Conservation (phyloP, 805 yeast species). For the Starmerella ratchasimensis region DNA sequence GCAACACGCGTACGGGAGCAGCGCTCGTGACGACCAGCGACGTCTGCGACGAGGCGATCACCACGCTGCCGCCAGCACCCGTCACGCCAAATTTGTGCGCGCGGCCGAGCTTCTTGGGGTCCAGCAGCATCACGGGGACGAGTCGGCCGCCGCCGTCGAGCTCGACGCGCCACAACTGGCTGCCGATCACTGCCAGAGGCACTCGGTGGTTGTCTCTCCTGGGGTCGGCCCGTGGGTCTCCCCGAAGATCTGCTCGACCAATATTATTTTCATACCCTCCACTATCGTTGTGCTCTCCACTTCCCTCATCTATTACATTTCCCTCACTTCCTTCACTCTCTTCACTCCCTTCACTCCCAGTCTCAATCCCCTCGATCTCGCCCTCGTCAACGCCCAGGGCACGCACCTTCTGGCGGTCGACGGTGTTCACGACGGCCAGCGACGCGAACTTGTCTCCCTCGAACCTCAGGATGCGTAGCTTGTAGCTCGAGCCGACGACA, state of each 20-base stretch:
- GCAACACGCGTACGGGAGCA: constrained; percentile 1
- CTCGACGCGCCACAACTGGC: constrained; percentile 5
- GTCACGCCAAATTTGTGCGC: constrained; percentile 6
- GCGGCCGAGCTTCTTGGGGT: constrained; percentile 1
- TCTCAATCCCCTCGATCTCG: neutral
- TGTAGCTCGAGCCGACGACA: constrained; percentile 16
- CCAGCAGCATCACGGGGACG: constrained; percentile 7
- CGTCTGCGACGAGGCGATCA: constrained; percentile 3
- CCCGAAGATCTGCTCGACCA: neutral
- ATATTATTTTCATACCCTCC: too few relatives aligned
- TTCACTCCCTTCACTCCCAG: too few relatives aligned
- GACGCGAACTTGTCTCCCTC: neutral
- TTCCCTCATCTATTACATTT: too few relatives aligned
- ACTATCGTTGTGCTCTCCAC: too few relatives aligned
- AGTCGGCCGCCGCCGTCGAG: neutral
- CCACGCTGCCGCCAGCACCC: neutral
- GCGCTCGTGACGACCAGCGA: neutral
- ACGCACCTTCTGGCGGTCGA: constrained; percentile 6
- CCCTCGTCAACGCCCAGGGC: constrained; percentile 4
- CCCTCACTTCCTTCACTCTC: too few relatives aligned
- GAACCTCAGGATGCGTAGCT: constrained; percentile 10
- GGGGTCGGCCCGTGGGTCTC: neutral
- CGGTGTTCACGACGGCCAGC: constrained; percentile 4
- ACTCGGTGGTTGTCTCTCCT: neutral
- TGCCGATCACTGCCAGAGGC: constrained; percentile 6